Percentiles rank a stretch among this genome's conserved stretches.
Conservation (phyloP, 345 rosid species). For the Clarkia xantiana region DNA sequence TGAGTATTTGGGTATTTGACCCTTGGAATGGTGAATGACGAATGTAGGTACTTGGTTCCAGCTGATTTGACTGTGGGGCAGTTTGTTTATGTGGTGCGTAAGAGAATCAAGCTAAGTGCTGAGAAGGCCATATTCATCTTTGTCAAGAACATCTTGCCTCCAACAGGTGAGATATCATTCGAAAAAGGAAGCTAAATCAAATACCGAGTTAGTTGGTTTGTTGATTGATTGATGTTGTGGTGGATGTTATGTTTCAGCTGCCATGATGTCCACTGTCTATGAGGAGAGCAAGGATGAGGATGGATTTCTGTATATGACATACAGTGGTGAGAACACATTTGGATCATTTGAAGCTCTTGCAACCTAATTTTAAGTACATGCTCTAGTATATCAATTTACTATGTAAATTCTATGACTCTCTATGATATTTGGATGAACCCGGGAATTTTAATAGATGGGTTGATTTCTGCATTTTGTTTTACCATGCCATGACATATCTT, state of each 20-base stretch:
- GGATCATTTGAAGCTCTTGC: slow-evolving; percentile 13
- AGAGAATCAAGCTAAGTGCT: slow-evolving; percentile 58
- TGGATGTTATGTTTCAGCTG: slow-evolving; percentile 21
- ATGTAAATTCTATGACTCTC: too few relatives aligned
- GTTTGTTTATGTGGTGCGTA: slow-evolving; percentile 51
- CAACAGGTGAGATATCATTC: slow-evolving; percentile 28
- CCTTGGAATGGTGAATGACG: neutral
- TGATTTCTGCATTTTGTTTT: too few relatives aligned
- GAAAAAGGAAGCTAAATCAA: too few relatives aligned
- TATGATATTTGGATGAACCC: too few relatives aligned
- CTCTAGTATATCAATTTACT: too few relatives aligned
- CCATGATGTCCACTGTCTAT: slow-evolving; percentile 54
- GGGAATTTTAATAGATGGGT: too few relatives aligned
- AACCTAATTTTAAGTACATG: neutral
- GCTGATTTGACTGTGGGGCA: slow-evolving; percentile 61
- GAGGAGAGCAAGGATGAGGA: slow-evolving; percentile 62
- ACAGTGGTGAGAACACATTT: slow-evolving; percentile 58
- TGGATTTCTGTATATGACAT: slow-evolving; percentile 59
- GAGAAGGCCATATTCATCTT: slow-evolving; percentile 60
- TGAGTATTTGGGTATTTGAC: too few relatives aligned
- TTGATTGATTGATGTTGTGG: neutral
- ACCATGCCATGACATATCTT: too few relatives aligned
- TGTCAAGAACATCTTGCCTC: slow-evolving; percentile 48
- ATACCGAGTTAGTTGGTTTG: neutral
- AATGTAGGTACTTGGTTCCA: slow-evolving; percentile 44